Base-by-base conservation (phyloP, 495 filamentous ascomycete species). In the Aspergillus campestris region DNA sequence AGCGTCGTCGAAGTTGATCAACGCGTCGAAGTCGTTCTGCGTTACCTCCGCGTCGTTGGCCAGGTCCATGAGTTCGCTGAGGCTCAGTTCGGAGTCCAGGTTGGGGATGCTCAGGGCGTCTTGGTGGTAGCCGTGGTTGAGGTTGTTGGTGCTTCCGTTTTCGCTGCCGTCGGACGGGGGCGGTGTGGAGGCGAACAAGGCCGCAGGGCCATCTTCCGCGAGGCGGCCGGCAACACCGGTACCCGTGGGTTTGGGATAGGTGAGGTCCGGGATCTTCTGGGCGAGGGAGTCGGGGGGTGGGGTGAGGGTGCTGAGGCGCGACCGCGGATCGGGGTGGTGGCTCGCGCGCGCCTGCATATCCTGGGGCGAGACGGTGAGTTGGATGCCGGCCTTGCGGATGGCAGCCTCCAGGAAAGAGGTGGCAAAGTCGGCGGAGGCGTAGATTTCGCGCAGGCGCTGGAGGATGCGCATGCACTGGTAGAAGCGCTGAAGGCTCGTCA, bases 391-490 rank as follows among this genome's bases (percentile, higher is more conserved):
- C 63, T 89, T 90, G 48, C 83, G 78, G 40, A 89, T 83, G 0
- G 87, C 87, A 5, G 86, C 86, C 55, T 92, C 83, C 14, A 95
- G 70, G 69, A 95, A 94, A 10, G 83, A 82, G 3, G 81, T 86
- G 13, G 85, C 85, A 54, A 87, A 94, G 60, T 92, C 87, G 28
- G 89, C 89, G 0, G 87, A 86, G 1, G 88, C 79, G 57, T 95
- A 94, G 43, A 82, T 88, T 48, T 90, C 86, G 28, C 86, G 80
- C 10, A 95, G 74, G 38, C 77, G 78, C 53, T 85, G 77, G 64
- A 95, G 79, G 42, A 91, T 87, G 33, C 78, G 76, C 83, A 92
- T 90, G 69, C 88, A 92, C 57, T 87, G 77, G 57, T 79, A 81
- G 67, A 94, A 94, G 40, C 86, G 84, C 40, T 81, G 77, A 39